A percentile compares a stretch with the other conserved stretches of the same genome.
phyloP scores from a whole-genome alignment of 768 basidiomycete species.

The Tubosaeta sp. region DNA sequence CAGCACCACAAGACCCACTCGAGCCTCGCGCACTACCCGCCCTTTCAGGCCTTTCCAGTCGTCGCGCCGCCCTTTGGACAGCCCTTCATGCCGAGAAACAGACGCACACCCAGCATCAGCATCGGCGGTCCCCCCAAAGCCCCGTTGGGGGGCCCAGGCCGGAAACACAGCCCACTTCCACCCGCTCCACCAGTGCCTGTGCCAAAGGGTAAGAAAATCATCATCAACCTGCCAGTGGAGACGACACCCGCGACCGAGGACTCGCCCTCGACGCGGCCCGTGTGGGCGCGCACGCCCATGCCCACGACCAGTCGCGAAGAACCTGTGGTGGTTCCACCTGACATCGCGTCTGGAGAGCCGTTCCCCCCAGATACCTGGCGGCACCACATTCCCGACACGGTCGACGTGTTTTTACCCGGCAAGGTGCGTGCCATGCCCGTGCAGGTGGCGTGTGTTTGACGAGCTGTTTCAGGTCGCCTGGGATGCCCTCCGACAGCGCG shows the following conservation, averaged over 20 bases:
- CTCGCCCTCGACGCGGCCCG: conserved; percentile 38
- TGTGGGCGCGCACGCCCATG: conserved; percentile 63
- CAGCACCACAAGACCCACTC: conserved; percentile 51
- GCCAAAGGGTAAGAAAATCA: conserved; percentile 59
- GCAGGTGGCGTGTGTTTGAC: conserved; percentile 5
- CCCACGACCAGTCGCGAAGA: conserved; percentile 33
- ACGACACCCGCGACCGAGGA: conserved; percentile 38
- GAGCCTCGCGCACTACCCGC: conserved; percentile 62
- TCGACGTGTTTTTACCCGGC: conserved; percentile 82
- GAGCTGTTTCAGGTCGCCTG: conserved; percentile 53
- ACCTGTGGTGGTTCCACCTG: conserved; percentile 25
- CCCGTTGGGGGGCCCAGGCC: conserved; percentile 70
- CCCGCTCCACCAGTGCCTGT: conserved; percentile 29
- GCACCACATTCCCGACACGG: conserved; percentile 51
- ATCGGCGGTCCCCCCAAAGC: conserved; percentile 90
- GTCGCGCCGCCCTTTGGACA: conserved; percentile 42
- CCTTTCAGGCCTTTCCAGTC: conserved; percentile 56
- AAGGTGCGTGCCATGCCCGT: conserved; percentile 45
- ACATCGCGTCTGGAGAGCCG: conserved; percentile 43
- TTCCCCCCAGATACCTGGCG: conserved; percentile 68
- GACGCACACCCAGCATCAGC: conserved; percentile 62
- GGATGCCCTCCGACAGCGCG: conserved; percentile 65
- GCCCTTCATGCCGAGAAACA: conserved; percentile 57
- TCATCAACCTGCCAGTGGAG: conserved; percentile 73
- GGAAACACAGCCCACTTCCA: conserved; percentile 69